phyloP scores from a whole-genome alignment of 352 stramenopile species.

The Phytophthora nicotianae region DNA sequence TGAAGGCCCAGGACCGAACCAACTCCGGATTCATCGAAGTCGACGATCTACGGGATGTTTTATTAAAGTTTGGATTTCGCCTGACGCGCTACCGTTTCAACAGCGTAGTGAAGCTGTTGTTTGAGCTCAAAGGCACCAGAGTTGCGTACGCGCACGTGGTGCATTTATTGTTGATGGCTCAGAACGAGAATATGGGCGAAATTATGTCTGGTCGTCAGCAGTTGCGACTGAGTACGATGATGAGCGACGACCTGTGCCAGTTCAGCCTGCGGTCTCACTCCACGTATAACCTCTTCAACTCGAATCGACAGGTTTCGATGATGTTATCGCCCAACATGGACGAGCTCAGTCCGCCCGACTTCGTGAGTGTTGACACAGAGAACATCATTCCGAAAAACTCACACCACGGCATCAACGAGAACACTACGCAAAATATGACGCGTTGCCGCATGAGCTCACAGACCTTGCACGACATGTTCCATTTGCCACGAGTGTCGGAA shows the following conservation, averaged over 20 bases:
- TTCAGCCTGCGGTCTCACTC: conserved; percentile 31
- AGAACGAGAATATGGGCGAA: conserved; percentile 19
- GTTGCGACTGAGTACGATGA: conserved; percentile 21
- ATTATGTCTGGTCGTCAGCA: conserved; percentile 2
- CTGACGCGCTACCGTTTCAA: conserved; percentile 67
- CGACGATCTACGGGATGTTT: conserved; percentile 45
- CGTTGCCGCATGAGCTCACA: conserved; percentile 25
- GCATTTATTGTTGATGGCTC: conserved; percentile 40
- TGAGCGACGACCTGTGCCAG: conserved; percentile 25
- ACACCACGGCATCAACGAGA: background rate
- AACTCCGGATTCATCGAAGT: conserved; percentile 44
- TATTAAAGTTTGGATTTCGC: conserved; percentile 46
- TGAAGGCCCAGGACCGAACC: conserved; percentile 33
- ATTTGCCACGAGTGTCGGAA: conserved; percentile 20
- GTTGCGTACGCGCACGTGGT: conserved; percentile 54
- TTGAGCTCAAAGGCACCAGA: conserved; percentile 38
- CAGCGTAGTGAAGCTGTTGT: conserved; percentile 62
- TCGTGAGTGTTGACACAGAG: conserved; percentile 11
- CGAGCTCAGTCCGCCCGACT: conserved; percentile 10
- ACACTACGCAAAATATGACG: background rate
- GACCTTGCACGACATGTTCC: conserved; percentile 34
- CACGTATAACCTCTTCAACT: conserved; percentile 35
- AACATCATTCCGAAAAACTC: conserved; percentile 10
- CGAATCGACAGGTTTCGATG: conserved; percentile 13
- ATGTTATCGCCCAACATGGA: conserved; percentile 6